Conservation (phyloP, 257 asterid species). For the Lantana camara region DNA sequence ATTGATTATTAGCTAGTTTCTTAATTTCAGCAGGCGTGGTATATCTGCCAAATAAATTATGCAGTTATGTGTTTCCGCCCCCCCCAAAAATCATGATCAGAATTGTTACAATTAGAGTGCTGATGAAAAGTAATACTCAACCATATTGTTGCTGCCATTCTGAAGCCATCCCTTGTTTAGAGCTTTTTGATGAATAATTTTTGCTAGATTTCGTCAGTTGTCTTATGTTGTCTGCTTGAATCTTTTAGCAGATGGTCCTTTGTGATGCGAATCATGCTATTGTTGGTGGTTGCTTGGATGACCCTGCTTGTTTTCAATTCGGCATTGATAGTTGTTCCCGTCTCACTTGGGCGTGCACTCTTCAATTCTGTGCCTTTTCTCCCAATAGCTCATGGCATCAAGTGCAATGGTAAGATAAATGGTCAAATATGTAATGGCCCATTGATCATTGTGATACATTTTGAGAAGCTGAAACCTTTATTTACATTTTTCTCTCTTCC, state of each 20-base stretch:
- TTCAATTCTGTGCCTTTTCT: constrained; percentile 84
- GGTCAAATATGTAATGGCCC: constrained; percentile 11
- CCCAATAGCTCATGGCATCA: constrained; percentile 89
- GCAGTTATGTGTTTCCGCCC: too few relatives aligned
- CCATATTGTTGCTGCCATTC: too few relatives aligned
- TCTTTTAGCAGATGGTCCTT: constrained; percentile 83
- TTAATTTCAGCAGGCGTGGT: too few relatives aligned
- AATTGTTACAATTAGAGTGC: too few relatives aligned
- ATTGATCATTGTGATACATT: background rate
- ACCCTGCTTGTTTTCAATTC: constrained; percentile 84
- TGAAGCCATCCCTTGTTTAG: too few relatives aligned
- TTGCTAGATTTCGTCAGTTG: constrained; percentile 6
- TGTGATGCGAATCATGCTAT: constrained; percentile 78
- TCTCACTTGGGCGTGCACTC: constrained; percentile 85
- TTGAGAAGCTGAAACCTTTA: background rate
- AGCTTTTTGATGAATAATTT: background rate
- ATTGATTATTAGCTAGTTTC: too few relatives aligned
- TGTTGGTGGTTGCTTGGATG: constrained; percentile 95
- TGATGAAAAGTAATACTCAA: too few relatives aligned
- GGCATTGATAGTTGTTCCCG: constrained; percentile 79
- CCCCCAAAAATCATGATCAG: too few relatives aligned
- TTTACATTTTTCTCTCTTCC: constrained; percentile 6
- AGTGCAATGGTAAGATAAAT: constrained; percentile 78
- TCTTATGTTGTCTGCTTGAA: constrained; percentile 32
- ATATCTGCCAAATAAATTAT: too few relatives aligned